These are phyloP conservation scores for Phaeotremella fagi DNA, from an alignment of 768 basidiomycete species.

Conservation along the genomic window DNA sequence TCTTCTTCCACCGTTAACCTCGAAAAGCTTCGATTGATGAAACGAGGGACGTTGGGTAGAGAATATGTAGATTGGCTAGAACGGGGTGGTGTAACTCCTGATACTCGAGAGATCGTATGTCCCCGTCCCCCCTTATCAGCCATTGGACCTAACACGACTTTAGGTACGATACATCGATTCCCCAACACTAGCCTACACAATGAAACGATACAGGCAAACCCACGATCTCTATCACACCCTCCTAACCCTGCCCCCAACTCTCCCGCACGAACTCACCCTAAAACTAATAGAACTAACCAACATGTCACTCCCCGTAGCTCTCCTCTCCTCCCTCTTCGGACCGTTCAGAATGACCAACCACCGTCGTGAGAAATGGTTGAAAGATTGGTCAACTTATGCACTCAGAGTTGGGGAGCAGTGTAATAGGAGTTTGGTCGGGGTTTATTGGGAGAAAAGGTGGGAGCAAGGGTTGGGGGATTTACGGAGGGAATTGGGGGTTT, in stretches of 20 bases:
- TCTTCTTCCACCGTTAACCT: slow-evolving; percentile 73
- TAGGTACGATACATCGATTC: slow-evolving; percentile 93
- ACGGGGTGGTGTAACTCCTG: slow-evolving; percentile 81
- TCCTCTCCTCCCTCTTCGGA: slow-evolving; percentile 71
- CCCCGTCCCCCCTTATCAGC: background rate
- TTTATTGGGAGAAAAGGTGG: slow-evolving; percentile 97
- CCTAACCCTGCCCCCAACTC: slow-evolving; percentile 78
- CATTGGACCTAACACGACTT: background rate
- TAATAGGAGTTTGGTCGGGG: slow-evolving; percentile 73
- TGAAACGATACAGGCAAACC: slow-evolving; percentile 96
- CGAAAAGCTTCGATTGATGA: slow-evolving; percentile 59
- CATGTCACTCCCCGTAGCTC: slow-evolving; percentile 81
- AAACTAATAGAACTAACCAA: slow-evolving; percentile 94
- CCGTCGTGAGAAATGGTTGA: slow-evolving; percentile 60
- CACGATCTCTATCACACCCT: slow-evolving; percentile 97
- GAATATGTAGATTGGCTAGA: slow-evolving; percentile 88
- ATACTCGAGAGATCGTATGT: slow-evolving; percentile 81
- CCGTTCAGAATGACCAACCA: slow-evolving; percentile 62
- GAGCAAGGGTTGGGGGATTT: slow-evolving; percentile 73
- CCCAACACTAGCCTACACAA: slow-evolving; percentile 92
- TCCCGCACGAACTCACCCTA: slow-evolving; percentile 85
- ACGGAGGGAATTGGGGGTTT: slow-evolving; percentile 74
- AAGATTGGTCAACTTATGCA: slow-evolving; percentile 90
- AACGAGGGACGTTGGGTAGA: slow-evolving; percentile 76
- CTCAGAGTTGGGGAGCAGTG: slow-evolving; percentile 70